Percentiles rank a stretch among this genome's conserved stretches.
These are phyloP conservation scores for Verticillium tricorpus DNA, from an alignment of 2,329 filamentous ascomycete genomes.

Conservation along the genomic window DNA sequence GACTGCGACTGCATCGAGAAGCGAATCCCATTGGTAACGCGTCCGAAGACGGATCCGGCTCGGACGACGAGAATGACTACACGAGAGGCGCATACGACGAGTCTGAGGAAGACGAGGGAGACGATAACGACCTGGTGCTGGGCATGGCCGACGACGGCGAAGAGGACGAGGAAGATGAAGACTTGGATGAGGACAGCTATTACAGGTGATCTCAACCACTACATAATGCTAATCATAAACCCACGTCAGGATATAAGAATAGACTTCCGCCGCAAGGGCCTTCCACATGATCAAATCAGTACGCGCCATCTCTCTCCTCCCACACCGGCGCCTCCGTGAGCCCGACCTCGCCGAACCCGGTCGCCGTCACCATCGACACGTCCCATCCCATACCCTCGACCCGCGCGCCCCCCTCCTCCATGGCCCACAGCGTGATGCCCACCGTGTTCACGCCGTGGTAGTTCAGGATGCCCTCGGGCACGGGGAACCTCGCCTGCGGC, in stretches of 20 bases:
- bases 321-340: conserved; percentile 36
- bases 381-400: conserved; percentile 24
- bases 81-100: conserved; percentile 13
- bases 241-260: neutral
- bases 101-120: conserved; percentile 11
- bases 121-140: conserved; percentile 20
- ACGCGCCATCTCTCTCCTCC: conserved; percentile 36
- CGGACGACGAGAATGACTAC: conserved; percentile 15
- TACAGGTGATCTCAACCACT: neutral
- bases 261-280: neutral
- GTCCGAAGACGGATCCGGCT: conserved; percentile 13
- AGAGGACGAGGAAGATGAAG: conserved; percentile 17
- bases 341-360: conserved; percentile 33
- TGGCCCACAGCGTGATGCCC: conserved; percentile 64
- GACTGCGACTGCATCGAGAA: conserved; percentile 15
- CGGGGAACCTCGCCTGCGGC: conserved; percentile 66
- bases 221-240: neutral
- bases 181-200: neutral
- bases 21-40: conserved; percentile 14
- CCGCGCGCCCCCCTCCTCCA: conserved; percentile 52
- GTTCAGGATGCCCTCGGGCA: conserved; percentile 69
- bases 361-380: conserved; percentile 38
- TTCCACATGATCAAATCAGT: conserved; percentile 22
- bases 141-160: conserved; percentile 27
- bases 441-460: conserved; percentile 68